Evolutionary conservation across 108 stramenopile genomes (phyloP).

Genomic region (Chaetoceros tenuissimus): DNA sequence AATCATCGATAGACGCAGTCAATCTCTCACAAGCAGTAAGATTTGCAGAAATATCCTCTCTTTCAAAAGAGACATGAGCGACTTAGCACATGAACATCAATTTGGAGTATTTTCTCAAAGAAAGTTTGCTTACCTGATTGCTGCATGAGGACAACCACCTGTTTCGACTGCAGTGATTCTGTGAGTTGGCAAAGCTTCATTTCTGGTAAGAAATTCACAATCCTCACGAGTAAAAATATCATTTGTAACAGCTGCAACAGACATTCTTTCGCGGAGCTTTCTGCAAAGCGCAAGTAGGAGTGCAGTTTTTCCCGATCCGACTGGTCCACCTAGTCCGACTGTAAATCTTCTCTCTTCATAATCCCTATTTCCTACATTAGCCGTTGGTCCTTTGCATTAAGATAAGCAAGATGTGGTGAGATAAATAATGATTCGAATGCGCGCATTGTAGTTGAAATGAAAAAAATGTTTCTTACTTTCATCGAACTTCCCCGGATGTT

Average conservation of each 20-base stretch:
- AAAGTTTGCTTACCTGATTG: slow-evolving; percentile 14
- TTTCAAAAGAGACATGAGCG: not conserved
- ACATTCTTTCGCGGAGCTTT: slow-evolving; percentile 29
- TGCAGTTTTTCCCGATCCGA: slow-evolving; percentile 86
- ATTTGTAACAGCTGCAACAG: slow-evolving; percentile 87
- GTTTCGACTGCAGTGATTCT: slow-evolving; percentile 94
- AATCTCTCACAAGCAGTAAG: slow-evolving; percentile 86
- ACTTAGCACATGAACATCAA: not conserved
- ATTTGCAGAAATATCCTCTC: slow-evolving; percentile 96
- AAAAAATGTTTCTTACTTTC: no score
- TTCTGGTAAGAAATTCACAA: slow-evolving; percentile 84
- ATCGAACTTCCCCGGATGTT: no score
- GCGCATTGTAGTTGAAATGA: no score
- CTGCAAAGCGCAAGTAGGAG: slow-evolving; percentile 71
- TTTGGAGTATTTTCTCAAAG: not conserved
- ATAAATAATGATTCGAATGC: not conserved
- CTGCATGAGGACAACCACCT: slow-evolving; percentile 98
- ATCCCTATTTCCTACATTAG: slow-evolving; percentile 3
- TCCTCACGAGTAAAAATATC: slow-evolving; percentile 99
- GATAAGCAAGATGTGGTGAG: not conserved
- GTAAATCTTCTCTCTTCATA: slow-evolving; percentile 73
- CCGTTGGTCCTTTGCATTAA: not conserved
- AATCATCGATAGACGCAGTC: slow-evolving; percentile 26
- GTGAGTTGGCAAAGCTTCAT: slow-evolving; percentile 56
- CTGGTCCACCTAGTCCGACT: slow-evolving; percentile 91